Evolutionary conservation across 192 early-diverging fungal species (phyloP), one percentile per base, ranked within the genome.

Genomic region (Backusella australiensis): DNA sequence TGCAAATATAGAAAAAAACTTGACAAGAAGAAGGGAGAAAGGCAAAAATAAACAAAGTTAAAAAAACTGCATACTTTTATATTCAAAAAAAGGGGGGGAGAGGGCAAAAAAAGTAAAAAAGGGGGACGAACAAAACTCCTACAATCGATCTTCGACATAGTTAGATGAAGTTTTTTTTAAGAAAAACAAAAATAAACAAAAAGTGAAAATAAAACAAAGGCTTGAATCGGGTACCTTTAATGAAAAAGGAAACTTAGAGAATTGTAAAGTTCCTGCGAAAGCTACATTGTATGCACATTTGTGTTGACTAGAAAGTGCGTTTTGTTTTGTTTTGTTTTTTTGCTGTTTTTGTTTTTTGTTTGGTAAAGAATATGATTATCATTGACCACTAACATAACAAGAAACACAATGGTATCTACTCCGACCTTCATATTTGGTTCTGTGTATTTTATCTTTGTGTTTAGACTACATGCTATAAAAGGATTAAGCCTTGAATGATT

Each of bases 101-200:
- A 21, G 67, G 36, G 2, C n/a, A 21, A 69, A 68, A 34, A 67
- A 67, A 34, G 32, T n/a, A 34, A 69, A 38, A 38, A 38, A 11
- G 34, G 34, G 67, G 35, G 32, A 67, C 36, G 6, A 35, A 23
- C n/a, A 59, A 23, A 35, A 23, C 17, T 38, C 34, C 21, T 21
- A 23, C 35, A 69, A 69, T 69, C 68, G 68, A 69, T 69, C 68
- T 63, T 56, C 53, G 21, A n/a, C 21, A 63, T 26, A 21, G 56
- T 9, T 26, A 63, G 56, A 63, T 63, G 56, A 63, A 11, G 21
- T 59, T 59, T 15, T 46, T 53, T 59, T 59, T 26, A 59, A 63
- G 23, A 63, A 63, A 63, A 63, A 12, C 23, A 8, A 63, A 63
- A 63, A 6, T 26, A 26, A 59, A 63, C 7, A 7, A 63, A 63